Evolutionary conservation across 768 basidiomycete species (phyloP), one percentile per base, ranked within the genome.

Genomic region (Rubroboletus pulcherrimus): DNA sequence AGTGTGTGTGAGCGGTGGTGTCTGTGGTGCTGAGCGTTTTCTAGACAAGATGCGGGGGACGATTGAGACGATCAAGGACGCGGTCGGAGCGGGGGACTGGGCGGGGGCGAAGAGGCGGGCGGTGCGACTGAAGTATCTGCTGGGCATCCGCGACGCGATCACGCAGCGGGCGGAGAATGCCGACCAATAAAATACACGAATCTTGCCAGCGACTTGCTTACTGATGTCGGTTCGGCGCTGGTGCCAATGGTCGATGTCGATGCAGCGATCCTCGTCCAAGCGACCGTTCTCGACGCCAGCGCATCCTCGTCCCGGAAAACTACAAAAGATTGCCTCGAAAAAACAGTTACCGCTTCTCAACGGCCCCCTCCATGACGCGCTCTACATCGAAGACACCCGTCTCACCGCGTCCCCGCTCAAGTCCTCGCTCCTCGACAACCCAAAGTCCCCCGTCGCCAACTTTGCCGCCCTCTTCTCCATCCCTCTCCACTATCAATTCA

Each of bases 81-180:
- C 82, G 4, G 82, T 91, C 10, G 80, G 72, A 1, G 55, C 64
- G 19, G 69, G 75, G 41, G 77, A 87, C 52, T 88, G 91, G 83
- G 61, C 61, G 5, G 63, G 69, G 1, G 86, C 82, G 0, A 89
- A 85, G 66, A 62, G 64, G 10, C 81, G 78, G 19, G 80, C 87
- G 9, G 79, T 93, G 26, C 78, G 85, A 62, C 76, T 96, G 26
- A 83, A 85, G 60, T 97, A 95, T 67, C 72, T 92, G 65, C 72
- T 82, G 42, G 79, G 84, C 19, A 83, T 92, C 26, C 71, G 77
- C n/a, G 69, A 75, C 24, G 70, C 70, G 29, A 59, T 71, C 46
- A 34, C 26, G 9, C 35, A 9, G 4, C 49, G 62, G 4, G 41
- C 64, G 67, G 67, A 48, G 57, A 63, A 59, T 67, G 67, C 67